phyloP scores from a whole-genome alignment of 2,329 filamentous ascomycete genomes.

The Aspergillus piperis region DNA sequence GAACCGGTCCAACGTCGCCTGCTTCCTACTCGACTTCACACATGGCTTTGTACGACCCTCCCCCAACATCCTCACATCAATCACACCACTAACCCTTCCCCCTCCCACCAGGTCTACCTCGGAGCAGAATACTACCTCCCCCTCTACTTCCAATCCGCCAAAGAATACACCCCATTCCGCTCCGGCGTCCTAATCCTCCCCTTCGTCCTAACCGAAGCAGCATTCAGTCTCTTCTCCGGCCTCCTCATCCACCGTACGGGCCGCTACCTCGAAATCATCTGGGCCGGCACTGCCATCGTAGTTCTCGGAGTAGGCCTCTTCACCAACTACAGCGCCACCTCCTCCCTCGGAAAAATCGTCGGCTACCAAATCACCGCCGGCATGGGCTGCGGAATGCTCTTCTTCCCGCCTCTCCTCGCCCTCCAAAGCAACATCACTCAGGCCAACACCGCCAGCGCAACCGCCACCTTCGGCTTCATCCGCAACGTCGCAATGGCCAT shows the following conservation, averaged over 20 bases:
- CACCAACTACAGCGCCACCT: conserved; percentile 42
- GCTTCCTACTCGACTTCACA: conserved; percentile 52
- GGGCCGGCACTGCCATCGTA: conserved; percentile 45
- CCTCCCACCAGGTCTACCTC: conserved; percentile 61
- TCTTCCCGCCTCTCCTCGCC: conserved; percentile 59
- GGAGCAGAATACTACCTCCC: conserved; percentile 70
- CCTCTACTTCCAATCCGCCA: conserved; percentile 70
- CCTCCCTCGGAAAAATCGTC: conserved; percentile 46
- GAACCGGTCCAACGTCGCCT: conserved; percentile 57
- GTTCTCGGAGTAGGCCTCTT: conserved; percentile 52
- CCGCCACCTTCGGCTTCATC: conserved; percentile 56
- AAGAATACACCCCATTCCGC: conserved; percentile 61
- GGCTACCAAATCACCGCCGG: conserved; percentile 54
- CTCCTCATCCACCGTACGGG: conserved; percentile 54
- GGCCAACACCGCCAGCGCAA: conserved; percentile 53
- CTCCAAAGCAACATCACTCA: conserved; percentile 55
- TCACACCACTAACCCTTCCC: conserved; percentile 24
- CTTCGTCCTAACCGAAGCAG: conserved; percentile 52
- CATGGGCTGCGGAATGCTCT: conserved; percentile 54
- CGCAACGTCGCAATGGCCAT: conserved; percentile 69
- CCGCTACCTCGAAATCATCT: conserved; percentile 50
- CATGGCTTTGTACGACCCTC: conserved; percentile 46
- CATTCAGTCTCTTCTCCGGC: conserved; percentile 49
- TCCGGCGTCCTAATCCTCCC: conserved; percentile 64
- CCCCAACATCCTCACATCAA: too few species aligned